Conservation (phyloP, 176 grass and related monocot species). For the Pontederia crassipes region DNA sequence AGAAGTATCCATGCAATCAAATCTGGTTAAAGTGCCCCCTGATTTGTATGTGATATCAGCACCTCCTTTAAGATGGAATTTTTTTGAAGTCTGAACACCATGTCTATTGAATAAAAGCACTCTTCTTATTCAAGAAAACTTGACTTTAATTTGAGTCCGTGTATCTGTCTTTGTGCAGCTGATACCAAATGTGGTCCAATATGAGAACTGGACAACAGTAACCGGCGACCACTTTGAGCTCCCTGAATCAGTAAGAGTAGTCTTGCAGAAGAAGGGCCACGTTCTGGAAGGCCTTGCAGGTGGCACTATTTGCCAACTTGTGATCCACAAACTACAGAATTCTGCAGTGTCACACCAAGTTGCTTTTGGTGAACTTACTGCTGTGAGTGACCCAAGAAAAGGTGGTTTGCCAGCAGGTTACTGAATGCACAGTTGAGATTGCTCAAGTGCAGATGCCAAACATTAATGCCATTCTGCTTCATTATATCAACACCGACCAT, state of each 20-base stretch:
- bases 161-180: constrained; percentile 28
- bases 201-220: constrained; percentile 98
- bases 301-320: constrained; percentile 75
- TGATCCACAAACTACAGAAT: constrained; percentile 46
- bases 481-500: too few relatives aligned
- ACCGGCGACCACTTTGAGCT: constrained; percentile 60
- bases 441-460: too few relatives aligned
- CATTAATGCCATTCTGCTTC: too few relatives aligned
- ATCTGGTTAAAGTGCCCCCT: too few relatives aligned
- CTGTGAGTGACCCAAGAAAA: constrained; percentile 90
- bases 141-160: too few relatives aligned
- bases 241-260: constrained; percentile 51
- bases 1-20: too few relatives aligned
- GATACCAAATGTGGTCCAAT: constrained; percentile 81
- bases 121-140: neutral
- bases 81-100: too few relatives aligned
- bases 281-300: constrained; percentile 50
- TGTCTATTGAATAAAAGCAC: too few relatives aligned
- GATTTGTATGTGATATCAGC: too few relatives aligned
- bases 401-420: constrained; percentile 85
- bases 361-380: constrained; percentile 36
- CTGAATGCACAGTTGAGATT: constrained; percentile 19
- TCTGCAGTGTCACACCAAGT: neutral
- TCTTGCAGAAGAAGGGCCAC: constrained; percentile 54
- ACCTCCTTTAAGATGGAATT: too few relatives aligned